Percentiles rank a stretch among this genome's conserved stretches.
Conservation (phyloP, 202 grass and related monocot genomes). For the Eragrostis tef region DNA sequence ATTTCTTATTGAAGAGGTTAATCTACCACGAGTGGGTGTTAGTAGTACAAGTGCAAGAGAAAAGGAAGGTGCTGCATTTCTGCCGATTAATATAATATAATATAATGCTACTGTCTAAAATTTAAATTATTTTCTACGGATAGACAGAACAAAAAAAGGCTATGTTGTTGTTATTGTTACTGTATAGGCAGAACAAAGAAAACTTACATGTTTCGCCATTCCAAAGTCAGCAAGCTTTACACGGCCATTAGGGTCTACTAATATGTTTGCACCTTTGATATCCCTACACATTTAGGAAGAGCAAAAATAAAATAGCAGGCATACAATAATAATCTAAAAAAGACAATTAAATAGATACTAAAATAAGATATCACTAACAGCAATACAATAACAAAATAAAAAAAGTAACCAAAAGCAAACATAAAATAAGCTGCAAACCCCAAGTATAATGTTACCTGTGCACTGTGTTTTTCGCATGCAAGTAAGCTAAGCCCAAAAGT, state of each 20-base stretch:
- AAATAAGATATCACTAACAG: not conserved
- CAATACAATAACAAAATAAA: not conserved
- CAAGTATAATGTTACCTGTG: slow-evolving; percentile 68
- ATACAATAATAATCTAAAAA: not conserved
- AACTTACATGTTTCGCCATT: slow-evolving; percentile 96
- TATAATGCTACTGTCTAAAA: slow-evolving; percentile 2
- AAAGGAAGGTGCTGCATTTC: not conserved
- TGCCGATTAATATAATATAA: no score
- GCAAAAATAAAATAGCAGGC: not conserved
- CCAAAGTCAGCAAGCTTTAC: slow-evolving; percentile 98
- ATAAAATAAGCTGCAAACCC: slow-evolving; percentile 33
- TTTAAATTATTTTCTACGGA: slow-evolving; percentile 35
- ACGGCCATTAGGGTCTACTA: slow-evolving; percentile 96
- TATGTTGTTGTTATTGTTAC: no score
- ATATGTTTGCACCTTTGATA: slow-evolving; percentile 99
- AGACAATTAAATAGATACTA: not conserved
- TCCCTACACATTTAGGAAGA: slow-evolving; percentile 64
- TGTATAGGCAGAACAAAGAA: no score
- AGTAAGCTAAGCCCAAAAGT: slow-evolving; percentile 88
- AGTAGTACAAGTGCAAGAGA: slow-evolving; percentile 14
- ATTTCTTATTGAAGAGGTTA: slow-evolving; percentile 28
- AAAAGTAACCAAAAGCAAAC: slow-evolving; percentile 39
- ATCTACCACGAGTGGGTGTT: not conserved
- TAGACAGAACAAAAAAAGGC: not conserved
- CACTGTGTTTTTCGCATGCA: slow-evolving; percentile 94